Evolutionary conservation across 108 stramenopile species (phyloP).

Genomic region (Aurantiochytrium sp.): DNA sequence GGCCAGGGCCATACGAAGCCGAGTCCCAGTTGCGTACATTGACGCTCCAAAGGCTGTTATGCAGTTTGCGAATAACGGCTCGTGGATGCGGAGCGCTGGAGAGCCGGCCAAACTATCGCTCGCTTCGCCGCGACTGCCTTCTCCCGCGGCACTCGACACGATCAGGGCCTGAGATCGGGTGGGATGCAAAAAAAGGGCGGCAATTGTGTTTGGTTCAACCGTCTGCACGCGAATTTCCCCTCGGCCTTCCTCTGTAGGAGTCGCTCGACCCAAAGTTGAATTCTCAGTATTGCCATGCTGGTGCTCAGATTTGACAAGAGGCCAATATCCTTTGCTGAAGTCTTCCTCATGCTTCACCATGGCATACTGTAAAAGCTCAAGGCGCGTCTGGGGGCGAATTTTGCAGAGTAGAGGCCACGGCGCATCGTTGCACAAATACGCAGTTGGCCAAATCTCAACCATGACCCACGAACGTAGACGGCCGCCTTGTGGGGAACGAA

Average conservation of each 20-base stretch:
- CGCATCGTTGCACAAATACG: not conserved
- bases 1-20: not conserved
- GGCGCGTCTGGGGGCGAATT: not conserved
- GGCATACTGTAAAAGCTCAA: not conserved
- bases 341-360: not conserved
- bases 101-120: no score
- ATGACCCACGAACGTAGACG: not conserved
- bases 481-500: not conserved
- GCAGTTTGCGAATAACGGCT: not conserved
- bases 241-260: not conserved
- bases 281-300: no score
- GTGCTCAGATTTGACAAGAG: not conserved
- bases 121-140: not conserved
- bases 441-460: slow-evolving; percentile 9
- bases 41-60: not conserved
- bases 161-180: not conserved
- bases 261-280: no score
- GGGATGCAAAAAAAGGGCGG: not conserved
- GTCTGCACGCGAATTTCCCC: not conserved
- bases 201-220: not conserved
- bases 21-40: not conserved
- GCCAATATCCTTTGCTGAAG: not conserved
- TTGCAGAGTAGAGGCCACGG: not conserved
- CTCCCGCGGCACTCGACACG: not conserved
- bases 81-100: not conserved